Evolutionary conservation across 495 filamentous ascomycete genomes (phyloP).

Genomic region (Xylaria castorea): DNA sequence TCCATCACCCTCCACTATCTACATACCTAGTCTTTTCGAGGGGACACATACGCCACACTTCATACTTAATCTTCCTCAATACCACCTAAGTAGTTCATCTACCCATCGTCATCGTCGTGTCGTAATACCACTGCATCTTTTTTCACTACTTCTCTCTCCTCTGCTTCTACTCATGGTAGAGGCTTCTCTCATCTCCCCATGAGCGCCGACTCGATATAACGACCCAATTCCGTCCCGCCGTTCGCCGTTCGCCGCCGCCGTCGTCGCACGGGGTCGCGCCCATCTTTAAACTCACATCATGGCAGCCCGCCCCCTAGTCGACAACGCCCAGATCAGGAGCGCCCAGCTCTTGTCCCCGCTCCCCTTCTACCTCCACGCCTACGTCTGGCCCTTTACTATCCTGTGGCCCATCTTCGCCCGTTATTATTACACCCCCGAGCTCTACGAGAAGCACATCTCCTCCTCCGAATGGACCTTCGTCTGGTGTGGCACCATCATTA

Average conservation of each 20-base stretch:
- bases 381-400: slow-evolving; percentile 89
- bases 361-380: slow-evolving; percentile 79
- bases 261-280: not conserved
- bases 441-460: slow-evolving; percentile 88
- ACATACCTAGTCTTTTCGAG: not conserved
- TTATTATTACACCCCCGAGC: slow-evolving; percentile 78
- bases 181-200: slow-evolving; percentile 19
- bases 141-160: not conserved
- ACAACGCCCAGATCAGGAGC: slow-evolving; percentile 85
- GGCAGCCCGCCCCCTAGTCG: slow-evolving; percentile 71
- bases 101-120: not conserved
- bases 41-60: slow-evolving; percentile 5
- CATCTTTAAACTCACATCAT: slow-evolving; percentile 28
- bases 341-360: slow-evolving; percentile 90
- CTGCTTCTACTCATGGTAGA: not conserved
- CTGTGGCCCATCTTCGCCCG: slow-evolving; percentile 91
- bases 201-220: slow-evolving; percentile 25
- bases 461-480: slow-evolving; percentile 97
- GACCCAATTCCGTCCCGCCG: not conserved
- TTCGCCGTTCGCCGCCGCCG: not conserved
- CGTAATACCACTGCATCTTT: not conserved
- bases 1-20: not conserved
- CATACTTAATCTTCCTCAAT: not conserved
- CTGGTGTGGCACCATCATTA: slow-evolving; percentile 85
- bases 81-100: not conserved